Evolutionary conservation across 1,139 yeast genomes (phyloP).

Genomic region (Schwanniomyces etchellsii): DNA sequence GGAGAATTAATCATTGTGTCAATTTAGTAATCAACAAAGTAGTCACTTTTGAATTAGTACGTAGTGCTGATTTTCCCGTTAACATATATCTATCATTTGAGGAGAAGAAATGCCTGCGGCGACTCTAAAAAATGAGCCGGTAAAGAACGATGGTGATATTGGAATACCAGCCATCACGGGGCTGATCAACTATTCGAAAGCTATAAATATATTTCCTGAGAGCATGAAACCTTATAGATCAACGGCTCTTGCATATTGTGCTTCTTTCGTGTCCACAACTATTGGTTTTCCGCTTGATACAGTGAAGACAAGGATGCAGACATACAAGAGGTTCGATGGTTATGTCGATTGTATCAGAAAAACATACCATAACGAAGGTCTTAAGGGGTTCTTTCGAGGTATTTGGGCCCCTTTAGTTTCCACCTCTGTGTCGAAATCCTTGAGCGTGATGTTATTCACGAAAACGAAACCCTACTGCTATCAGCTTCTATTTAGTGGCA

Average conservation of each 20-base stretch:
- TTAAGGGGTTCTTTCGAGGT: slow-evolving; percentile 72
- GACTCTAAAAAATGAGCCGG: too few species aligned
- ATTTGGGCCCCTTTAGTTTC: slow-evolving; percentile 66
- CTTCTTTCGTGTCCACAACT: slow-evolving; percentile 63
- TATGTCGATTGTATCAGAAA: slow-evolving; percentile 54
- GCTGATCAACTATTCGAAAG: slow-evolving; percentile 27
- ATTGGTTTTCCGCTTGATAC: slow-evolving; percentile 86
- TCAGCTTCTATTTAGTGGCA: slow-evolving; percentile 16
- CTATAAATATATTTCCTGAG: slow-evolving; percentile 46
- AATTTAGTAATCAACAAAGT: too few species aligned
- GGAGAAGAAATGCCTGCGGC: too few species aligned
- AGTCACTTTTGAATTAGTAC: too few species aligned
- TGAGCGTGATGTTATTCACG: slow-evolving; percentile 65
- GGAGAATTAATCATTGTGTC: too few species aligned
- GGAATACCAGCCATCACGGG: slow-evolving; percentile 43
- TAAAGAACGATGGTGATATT: too few species aligned
- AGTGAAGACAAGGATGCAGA: slow-evolving; percentile 79
- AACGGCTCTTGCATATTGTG: slow-evolving; percentile 54
- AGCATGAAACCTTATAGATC: slow-evolving; percentile 50
- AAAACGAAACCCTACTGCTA: slow-evolving; percentile 47
- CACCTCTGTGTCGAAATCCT: slow-evolving; percentile 59
- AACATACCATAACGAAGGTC: slow-evolving; percentile 60
- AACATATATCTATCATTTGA: too few species aligned
- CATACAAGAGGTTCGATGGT: slow-evolving; percentile 54
- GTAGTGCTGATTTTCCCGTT: too few species aligned